Evolutionary conservation across 2,329 filamentous ascomycete genomes (phyloP).

Genomic region (Talaromyces verruculosus): DNA sequence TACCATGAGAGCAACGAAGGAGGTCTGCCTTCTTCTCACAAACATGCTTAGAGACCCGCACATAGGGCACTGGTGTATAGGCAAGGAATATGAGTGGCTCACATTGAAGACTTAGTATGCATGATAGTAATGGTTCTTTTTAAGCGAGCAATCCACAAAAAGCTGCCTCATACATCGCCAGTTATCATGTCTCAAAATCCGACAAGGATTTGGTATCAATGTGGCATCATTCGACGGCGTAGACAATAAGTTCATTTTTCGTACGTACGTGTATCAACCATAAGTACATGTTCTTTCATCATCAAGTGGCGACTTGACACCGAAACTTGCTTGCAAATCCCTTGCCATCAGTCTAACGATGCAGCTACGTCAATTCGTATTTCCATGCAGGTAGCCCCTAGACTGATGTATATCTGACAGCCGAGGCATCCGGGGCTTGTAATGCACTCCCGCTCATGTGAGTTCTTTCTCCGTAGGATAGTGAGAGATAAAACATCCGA

Average conservation of each 20-base stretch:
- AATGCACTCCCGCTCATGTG: not conserved
- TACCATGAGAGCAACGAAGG: not conserved
- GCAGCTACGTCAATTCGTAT: not conserved
- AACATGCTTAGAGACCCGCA: not conserved
- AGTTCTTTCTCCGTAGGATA: not conserved
- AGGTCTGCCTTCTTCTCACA: not conserved
- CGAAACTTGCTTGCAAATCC: not conserved
- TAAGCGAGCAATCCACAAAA: not conserved
- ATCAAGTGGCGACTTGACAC: not conserved
- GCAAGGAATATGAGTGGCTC: not conserved
- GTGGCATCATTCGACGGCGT: not conserved
- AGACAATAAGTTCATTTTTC: not conserved
- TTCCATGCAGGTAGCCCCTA: not conserved
- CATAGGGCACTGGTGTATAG: not conserved
- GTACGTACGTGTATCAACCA: not conserved
- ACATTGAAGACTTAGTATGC: too few species aligned
- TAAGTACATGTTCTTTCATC: not conserved
- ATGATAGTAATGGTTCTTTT: not conserved
- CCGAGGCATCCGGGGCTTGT: not conserved
- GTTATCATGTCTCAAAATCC: not conserved
- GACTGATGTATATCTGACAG: not conserved
- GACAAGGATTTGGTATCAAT: not conserved
- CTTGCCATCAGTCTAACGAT: not conserved
- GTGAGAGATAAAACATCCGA: not conserved
- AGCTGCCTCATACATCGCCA: not conserved